A percentile compares a stretch with the other conserved stretches of the same genome.
phyloP scores from a whole-genome alignment of 257 asterid species.

The Nicotiana tomentosiformis region DNA sequence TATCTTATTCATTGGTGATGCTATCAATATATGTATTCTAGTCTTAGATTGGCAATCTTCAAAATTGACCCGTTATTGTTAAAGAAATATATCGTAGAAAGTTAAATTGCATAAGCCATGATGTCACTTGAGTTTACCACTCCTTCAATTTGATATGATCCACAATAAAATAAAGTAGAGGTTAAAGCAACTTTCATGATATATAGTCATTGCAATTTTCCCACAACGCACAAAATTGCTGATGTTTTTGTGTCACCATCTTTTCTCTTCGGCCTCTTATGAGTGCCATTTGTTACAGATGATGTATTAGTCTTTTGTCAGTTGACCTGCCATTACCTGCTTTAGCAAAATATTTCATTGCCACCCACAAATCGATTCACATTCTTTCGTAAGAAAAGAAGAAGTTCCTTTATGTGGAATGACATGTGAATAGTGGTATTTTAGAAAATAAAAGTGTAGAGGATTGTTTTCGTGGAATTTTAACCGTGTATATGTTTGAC shows the following conservation, averaged over 20 bases:
- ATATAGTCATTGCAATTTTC: neutral
- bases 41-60: neutral
- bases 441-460: neutral
- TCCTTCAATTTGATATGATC: neutral
- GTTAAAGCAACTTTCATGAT: conserved; percentile 2
- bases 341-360: conserved; percentile 8
- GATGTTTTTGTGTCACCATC: conserved; percentile 4
- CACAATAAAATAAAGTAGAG: neutral
- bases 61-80: no score
- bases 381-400: neutral
- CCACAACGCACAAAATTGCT: conserved; percentile 11
- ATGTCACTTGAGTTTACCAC: conserved; percentile 27
- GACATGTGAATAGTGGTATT: neutral
- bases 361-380: neutral
- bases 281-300: conserved; percentile 2
- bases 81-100: no score
- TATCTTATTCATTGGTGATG: neutral
- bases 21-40: neutral
- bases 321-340: conserved; percentile 37
- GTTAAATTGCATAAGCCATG: conserved; percentile 32
- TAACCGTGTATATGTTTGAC: no score
- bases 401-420: neutral
- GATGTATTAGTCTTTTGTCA: conserved; percentile 24
- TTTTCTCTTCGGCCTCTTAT: conserved; percentile 7
- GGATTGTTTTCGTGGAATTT: no score